Evolutionary conservation across 495 filamentous ascomycete species (phyloP), one percentile per base, ranked within the genome.

Genomic region (Hypoxylon crocopeplum): DNA sequence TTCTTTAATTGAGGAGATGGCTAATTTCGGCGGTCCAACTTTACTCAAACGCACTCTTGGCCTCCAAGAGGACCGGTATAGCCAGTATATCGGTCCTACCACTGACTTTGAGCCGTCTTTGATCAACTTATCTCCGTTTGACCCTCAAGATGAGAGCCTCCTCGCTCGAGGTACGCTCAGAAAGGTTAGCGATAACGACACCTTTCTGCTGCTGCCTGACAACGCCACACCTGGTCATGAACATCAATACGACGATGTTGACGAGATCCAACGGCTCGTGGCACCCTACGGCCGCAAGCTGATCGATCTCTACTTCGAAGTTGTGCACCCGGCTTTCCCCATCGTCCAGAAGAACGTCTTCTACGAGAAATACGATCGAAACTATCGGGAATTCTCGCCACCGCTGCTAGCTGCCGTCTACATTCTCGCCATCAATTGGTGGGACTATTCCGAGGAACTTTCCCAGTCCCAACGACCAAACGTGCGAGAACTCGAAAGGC

Each of bases 281-380:
- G 84, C 88, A 24, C 90, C 91, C 5, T 85, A 96, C 72, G 92
- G 92, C 34, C 83, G 86, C 50, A 85, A 85, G 8, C 68, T 97
- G 69, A 85, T 97, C 44, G 88, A 93, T 54, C 81, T 95, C 45
- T 98, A 93, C 78, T 96, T 96, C 64, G 82, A 86, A 46, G 80
- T 90, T 47, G 86, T 97, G 38, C 94, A 97, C 71, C 93, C 92
- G 1, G 91, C 83, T 53, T 95, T 96, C 63, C 93, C 93, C 25
- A 91, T 98, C 54, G 76, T 97, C 44, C 87, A 96, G 65, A 93
- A 96, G 75, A 83, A 86, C 56, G 83, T 92, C 27, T 96, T 96
- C 68, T 84, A 90, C 62, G 90, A 95, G 62, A 89, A 92, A 61
- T 91, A 95, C 67, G 79, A 85, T 17, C 85, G 87, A 19, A 86